Base-by-base conservation (phyloP, 225 moss, liverwort and hornwort species). In the Neckera pumila region DNA sequence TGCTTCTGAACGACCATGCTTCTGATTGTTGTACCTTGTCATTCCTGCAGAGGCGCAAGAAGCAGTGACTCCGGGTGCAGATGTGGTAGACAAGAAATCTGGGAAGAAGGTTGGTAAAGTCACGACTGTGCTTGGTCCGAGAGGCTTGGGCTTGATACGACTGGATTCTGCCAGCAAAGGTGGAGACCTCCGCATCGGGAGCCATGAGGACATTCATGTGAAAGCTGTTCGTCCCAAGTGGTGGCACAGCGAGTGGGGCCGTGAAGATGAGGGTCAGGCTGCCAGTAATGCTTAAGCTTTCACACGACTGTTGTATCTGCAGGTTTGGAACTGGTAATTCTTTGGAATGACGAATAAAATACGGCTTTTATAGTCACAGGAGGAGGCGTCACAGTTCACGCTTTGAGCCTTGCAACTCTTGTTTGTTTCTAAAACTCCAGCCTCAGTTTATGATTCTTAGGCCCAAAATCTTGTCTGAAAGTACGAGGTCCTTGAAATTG, bases 171-270 rank as follows among this genome's bases (percentile, higher is more conserved):
- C 84, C 33, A 80, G 76, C 69, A 94, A 93, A 90, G 89, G 89
- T 15, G 87, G 89, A 57, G 80, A 94, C 81, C 88, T 98, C 45
- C 88, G 89, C 57, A 86, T 97, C 76, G 94, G 91, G 58, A 85
- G 92, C 79, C 85, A 92, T n/a, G 89, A 84, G 11, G 89, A 90
- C 86, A 47, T 97, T 34, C 76, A 84, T 71, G 86, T 96, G 84
- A 96, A 95, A 90, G 90, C 88, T 22, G 88, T 90, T 66, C 92
- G 98, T n/a, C 97, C 98, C 56, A 95, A 91, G 64, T 98, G 98
- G 98, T 98, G 98, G 98, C 95, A 94, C 87, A 92, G 92, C 84
- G 93, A 91, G 67, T 98, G 98, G 98, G 96, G 92, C 31, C 89
- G 88, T 83, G 96, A 98, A 90, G 91, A 93, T 57, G 92, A 90